Conservation (phyloP, 352 stramenopile genomes). For the Pythium angustatum region DNA sequence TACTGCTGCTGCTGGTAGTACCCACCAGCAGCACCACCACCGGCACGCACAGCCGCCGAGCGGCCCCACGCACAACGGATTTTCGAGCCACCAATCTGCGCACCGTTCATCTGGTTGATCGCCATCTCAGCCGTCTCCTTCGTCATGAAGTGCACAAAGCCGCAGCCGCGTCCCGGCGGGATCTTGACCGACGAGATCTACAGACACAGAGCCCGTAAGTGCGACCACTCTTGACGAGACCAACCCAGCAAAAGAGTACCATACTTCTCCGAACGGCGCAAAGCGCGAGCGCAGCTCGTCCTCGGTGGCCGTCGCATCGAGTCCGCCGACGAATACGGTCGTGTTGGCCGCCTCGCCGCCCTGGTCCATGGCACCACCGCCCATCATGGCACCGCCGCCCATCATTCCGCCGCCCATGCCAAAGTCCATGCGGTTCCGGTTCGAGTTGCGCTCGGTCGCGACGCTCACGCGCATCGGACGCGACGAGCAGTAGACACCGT, state of each 20-base stretch:
- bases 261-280: constrained; percentile 68
- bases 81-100: constrained; percentile 73
- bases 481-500: constrained; percentile 86
- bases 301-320: constrained; percentile 78
- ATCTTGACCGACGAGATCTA: constrained; percentile 84
- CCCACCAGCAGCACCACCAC: constrained; percentile 15
- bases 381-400: constrained; percentile 25
- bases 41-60: constrained; percentile 59
- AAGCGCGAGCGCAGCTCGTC: constrained; percentile 88
- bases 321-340: constrained; percentile 91
- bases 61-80: constrained; percentile 89
- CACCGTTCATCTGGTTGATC: constrained; percentile 90
- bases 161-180: constrained; percentile 86
- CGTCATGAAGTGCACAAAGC: constrained; percentile 88
- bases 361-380: constrained; percentile 29
- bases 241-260: constrained; percentile 13
- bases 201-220: not conserved
- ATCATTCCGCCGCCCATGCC: constrained; percentile 7
- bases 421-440: constrained; percentile 22
- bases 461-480: constrained; percentile 89
- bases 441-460: constrained; percentile 77
- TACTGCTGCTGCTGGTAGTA: constrained; percentile 65
- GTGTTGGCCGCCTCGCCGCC: constrained; percentile 81
- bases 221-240: too few relatives aligned
- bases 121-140: constrained; percentile 84